These are phyloP conservation scores for Ceratobasidium sp. DNA, from an alignment of 1,284 basidiomycete genomes.

Conservation along the genomic window DNA sequence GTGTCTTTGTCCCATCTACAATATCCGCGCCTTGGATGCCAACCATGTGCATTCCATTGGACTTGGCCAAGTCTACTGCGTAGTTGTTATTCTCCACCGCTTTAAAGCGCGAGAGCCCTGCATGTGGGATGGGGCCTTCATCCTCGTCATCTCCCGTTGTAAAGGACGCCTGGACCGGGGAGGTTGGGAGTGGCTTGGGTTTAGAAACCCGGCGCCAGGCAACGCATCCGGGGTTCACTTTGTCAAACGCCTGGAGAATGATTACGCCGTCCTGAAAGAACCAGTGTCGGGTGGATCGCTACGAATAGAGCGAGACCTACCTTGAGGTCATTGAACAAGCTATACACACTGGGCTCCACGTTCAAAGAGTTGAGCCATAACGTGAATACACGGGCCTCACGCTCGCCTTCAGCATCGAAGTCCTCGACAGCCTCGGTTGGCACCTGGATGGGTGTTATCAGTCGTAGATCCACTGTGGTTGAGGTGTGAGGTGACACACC, in stretches of 20 bases:
- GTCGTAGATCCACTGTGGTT: neutral
- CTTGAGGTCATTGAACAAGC: constrained; percentile 95
- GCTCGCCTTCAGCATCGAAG: constrained; percentile 98
- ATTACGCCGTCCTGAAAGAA: constrained; percentile 73
- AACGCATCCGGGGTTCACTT: constrained; percentile 91
- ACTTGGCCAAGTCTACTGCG: constrained; percentile 89
- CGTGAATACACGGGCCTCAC: constrained; percentile 97
- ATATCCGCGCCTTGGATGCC: constrained; percentile 98
- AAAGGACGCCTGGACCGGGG: constrained; percentile 56
- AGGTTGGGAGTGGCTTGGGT: constrained; percentile 70
- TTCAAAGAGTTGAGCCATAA: constrained; percentile 98
- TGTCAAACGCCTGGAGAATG: constrained; percentile 96
- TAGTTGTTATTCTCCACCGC: constrained; percentile 99
- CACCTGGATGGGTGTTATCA: constrained; percentile 64
- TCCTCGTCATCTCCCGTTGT: constrained; percentile 66
- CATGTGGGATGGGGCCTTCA: constrained; percentile 78
- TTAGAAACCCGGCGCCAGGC: constrained; percentile 95
- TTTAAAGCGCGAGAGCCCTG: constrained; percentile 95
- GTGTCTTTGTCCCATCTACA: constrained; percentile 89
- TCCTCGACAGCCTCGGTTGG: constrained; percentile 85
- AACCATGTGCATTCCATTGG: constrained; percentile 94
- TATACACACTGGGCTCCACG: constrained; percentile 95
- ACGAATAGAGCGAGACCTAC: constrained; percentile 55
- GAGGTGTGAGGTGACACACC: constrained; percentile 45
- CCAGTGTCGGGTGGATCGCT: neutral